These are phyloP conservation scores for Mortierella sp. DNA, from an alignment of 371 early-diverging fungal genomes.

Conservation along the genomic window DNA sequence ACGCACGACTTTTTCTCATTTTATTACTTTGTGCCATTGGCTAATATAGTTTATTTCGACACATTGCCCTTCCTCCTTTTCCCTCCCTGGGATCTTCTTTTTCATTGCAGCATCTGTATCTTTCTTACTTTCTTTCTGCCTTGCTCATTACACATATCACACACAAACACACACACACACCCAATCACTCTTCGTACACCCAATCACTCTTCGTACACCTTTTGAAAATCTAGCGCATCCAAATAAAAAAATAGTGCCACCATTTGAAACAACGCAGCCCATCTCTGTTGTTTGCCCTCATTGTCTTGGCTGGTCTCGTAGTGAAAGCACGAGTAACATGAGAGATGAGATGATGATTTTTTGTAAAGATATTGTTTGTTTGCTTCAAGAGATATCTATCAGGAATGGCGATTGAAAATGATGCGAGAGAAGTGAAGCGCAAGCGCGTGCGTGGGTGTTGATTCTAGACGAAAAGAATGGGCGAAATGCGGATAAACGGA, in stretches of 20 bases:
- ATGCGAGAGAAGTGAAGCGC: neutral
- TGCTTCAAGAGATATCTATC: neutral
- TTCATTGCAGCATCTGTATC: slow-evolving; percentile 18
- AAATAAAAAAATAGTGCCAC: slow-evolving; percentile 14
- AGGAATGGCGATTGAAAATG: neutral
- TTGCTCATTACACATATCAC: neutral
- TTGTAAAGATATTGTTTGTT: neutral
- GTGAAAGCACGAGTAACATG: neutral
- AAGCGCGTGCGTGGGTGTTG: too few species aligned
- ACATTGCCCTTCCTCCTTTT: slow-evolving; percentile 9
- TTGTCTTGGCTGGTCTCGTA: neutral
- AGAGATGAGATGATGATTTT: slow-evolving; percentile 7
- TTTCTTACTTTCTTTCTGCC: neutral
- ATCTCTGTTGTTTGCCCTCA: neutral
- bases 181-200: neutral
- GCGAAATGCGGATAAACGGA: neutral
- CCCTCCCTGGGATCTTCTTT: neutral
- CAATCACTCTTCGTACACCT: neutral
- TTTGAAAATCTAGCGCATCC: neutral
- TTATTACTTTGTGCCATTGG: neutral
- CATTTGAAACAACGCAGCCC: neutral
- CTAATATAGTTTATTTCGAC: neutral
- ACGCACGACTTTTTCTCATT: slow-evolving; percentile 2
- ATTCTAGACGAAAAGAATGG: neutral
- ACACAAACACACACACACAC: neutral